These are phyloP conservation scores for Botrytis byssoidea DNA, from an alignment of 2,329 filamentous ascomycete species.

Conservation along the genomic window DNA sequence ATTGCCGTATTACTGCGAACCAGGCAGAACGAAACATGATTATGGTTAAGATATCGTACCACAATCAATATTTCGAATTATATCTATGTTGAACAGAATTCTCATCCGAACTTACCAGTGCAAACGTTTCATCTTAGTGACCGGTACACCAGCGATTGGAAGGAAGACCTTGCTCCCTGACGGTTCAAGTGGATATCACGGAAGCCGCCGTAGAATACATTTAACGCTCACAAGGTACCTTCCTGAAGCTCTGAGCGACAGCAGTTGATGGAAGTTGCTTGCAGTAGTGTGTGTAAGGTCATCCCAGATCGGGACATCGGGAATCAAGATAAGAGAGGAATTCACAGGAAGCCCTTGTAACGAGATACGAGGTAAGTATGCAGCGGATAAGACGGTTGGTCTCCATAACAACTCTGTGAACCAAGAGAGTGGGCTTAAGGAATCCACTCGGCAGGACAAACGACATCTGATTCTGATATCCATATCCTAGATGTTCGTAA, in stretches of 20 bases:
- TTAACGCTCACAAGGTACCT: neutral
- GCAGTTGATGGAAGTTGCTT: neutral
- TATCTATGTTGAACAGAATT: neutral
- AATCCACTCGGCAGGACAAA: neutral
- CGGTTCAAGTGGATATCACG: neutral
- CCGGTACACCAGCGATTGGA: neutral
- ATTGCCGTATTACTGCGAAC: neutral
- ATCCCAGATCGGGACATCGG: neutral
- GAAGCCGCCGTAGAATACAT: neutral
- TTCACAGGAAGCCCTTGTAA: neutral
- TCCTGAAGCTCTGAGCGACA: neutral
- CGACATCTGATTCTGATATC: neutral
- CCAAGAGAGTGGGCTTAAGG: neutral
- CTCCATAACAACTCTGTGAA: neutral
- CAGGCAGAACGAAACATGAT: neutral
- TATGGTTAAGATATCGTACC: neutral
- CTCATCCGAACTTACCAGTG: neutral
- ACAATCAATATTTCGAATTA: neutral
- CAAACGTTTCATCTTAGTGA: neutral
- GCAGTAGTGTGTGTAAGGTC: neutral
- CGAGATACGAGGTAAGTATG: neutral
- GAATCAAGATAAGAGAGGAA: neutral
- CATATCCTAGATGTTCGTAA: neutral
- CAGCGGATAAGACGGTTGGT: neutral
- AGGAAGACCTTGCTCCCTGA: neutral